Evolutionary conservation across 1,284 basidiomycete species (phyloP).

Genomic region (Ustilago curta): DNA sequence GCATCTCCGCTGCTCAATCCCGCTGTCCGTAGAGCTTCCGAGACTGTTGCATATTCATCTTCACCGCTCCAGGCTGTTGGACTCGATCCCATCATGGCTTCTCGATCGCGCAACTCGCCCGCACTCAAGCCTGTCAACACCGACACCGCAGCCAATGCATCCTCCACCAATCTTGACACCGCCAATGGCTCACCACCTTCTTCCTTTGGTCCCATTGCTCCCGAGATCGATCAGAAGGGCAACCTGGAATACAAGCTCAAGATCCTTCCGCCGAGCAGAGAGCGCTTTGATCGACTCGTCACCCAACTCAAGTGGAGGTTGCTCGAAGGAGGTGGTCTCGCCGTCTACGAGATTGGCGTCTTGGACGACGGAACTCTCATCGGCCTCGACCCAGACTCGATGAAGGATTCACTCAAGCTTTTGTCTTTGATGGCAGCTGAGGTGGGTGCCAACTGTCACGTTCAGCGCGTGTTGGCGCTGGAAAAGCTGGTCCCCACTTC

Average conservation of each 20-base stretch:
- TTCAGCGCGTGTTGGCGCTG: conserved; percentile 36
- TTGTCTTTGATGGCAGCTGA: conserved; percentile 60
- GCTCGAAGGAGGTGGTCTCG: conserved; percentile 64
- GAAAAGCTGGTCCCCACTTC: conserved; percentile 14
- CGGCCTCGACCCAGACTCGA: conserved; percentile 57
- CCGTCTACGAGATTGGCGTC: conserved; percentile 68
- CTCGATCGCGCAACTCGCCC: conserved; percentile 31
- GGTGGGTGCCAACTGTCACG: conserved; percentile 49
- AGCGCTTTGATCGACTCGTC: conserved; percentile 65
- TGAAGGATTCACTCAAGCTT: conserved; percentile 61
- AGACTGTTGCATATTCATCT: conserved; percentile 30
- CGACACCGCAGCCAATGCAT: background rate
- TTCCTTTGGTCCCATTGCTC: conserved; percentile 51
- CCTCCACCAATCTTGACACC: background rate
- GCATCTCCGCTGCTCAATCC: conserved; percentile 17
- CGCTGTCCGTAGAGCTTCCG: conserved; percentile 31
- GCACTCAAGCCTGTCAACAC: conserved; percentile 1
- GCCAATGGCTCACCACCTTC: conserved; percentile 17
- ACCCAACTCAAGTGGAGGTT: conserved; percentile 69
- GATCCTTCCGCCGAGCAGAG: conserved; percentile 60
- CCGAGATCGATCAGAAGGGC: conserved; percentile 65
- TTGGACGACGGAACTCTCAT: conserved; percentile 67
- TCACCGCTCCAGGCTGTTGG: conserved; percentile 35
- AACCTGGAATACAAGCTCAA: conserved; percentile 69
- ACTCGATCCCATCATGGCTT: conserved; percentile 39